Conservation (phyloP, 2,329 filamentous ascomycete genomes). For the Venturia asperata region DNA sequence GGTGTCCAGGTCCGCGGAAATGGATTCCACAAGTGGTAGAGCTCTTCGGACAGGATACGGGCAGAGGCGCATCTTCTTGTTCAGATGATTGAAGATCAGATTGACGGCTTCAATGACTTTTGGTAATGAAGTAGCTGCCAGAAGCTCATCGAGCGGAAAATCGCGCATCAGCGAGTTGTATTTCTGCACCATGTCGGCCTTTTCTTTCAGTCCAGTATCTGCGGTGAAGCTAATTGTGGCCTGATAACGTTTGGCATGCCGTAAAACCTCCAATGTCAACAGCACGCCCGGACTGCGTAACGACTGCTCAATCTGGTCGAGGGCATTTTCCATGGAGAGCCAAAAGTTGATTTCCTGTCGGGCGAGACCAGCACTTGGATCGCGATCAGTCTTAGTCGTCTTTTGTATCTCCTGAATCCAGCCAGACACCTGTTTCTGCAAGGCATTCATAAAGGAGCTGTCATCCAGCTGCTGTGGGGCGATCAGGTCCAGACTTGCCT, state of each 20-base stretch:
- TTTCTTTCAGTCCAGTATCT: constrained; percentile 92
- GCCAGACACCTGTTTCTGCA: constrained; percentile 88
- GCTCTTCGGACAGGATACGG: constrained; percentile 91
- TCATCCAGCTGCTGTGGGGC: constrained; percentile 71
- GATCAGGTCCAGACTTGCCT: constrained; percentile 67
- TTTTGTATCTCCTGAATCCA: constrained; percentile 99
- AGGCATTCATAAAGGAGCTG: constrained; percentile 83
- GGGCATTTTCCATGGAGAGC: constrained; percentile 89
- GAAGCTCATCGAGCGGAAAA: constrained; percentile 88
- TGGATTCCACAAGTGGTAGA: constrained; percentile 89
- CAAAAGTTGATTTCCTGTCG: constrained; percentile 99
- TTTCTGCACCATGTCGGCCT: constrained; percentile 92
- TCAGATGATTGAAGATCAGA: constrained; percentile 87
- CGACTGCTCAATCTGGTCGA: constrained; percentile 87
- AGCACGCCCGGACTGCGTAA: constrained; percentile 81
- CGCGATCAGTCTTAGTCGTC: constrained; percentile 80
- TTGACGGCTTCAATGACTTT: constrained; percentile 85
- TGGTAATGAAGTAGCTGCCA: constrained; percentile 80
- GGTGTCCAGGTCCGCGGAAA: constrained; percentile 85
- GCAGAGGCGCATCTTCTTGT: constrained; percentile 95
- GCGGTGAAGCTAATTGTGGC: constrained; percentile 94
- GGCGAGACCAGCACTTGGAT: constrained; percentile 69
- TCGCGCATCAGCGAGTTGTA: constrained; percentile 99
- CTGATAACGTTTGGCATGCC: constrained; percentile 96
- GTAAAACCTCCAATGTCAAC: constrained; percentile 87